Base-by-base conservation (phyloP, 345 rosid genomes). In the Combretum micranthum region DNA sequence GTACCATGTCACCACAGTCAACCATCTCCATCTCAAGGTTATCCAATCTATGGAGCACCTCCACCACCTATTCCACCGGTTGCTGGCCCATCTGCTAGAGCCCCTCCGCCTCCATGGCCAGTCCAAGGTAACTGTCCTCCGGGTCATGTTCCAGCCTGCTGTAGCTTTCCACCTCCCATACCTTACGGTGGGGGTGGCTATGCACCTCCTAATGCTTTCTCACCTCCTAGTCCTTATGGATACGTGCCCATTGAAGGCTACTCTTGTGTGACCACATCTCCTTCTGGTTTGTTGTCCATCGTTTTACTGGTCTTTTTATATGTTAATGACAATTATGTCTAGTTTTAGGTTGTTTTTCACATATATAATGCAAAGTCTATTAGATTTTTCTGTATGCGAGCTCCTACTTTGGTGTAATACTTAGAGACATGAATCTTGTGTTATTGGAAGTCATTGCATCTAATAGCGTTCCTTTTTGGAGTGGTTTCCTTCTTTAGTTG, bases 101-200 rank as follows among this genome's bases (percentile, higher is more conserved):
- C 15, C 9, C 59, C 66, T 2, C 59, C 59, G 11, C 53, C 49
- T 2, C 47, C 45, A 25, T n/a, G 47, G 16, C 52, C 21, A 12
- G 64, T 15, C 12, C 66, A 52, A 26, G 65, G 58, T 50, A 61
- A 46, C 25, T 63, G 60, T 53, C 60, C 59, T 16, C 66, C 60
- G 2, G 66, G 66, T 22, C 59, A 62, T 42, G 17, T 44, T 15
- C 15, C 50, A n/a, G 26, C 53, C 46, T 62, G 65, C 17, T 62
- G 65, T 19, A 56, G 26, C 51, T 50, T 39, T 19, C 49, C 20
- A 19, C 60, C 20, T 20, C 61, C 22, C 14, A 15, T 44, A 20
- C 51, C 39, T 32, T 32, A 32, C 39, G 39, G 39, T 32, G 39
- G 39, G 39, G 39, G 39, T 26, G 44, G 25, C 17, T 39, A 32